Conservation (phyloP, 352 stramenopile species). For the Globisporangium spinosum region DNA sequence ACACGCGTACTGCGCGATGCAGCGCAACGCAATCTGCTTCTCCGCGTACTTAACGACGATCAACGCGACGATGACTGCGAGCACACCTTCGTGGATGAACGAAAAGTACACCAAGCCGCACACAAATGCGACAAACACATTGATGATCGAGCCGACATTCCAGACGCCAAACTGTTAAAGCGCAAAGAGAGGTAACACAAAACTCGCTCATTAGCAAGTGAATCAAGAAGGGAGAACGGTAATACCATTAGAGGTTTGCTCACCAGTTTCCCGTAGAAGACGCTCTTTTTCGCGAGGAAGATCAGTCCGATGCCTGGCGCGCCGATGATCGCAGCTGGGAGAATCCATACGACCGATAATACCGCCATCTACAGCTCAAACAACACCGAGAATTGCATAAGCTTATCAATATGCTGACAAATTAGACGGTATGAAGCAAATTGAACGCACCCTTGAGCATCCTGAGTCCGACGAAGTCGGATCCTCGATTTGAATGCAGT, state of each 20-base stretch:
- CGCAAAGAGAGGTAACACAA: not conserved
- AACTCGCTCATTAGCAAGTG: not conserved
- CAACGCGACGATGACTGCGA: slow-evolving; percentile 46
- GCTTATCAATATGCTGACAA: not conserved
- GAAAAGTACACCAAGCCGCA: slow-evolving; percentile 51
- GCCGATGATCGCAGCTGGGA: slow-evolving; percentile 56
- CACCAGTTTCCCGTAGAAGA: slow-evolving; percentile 75
- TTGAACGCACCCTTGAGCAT: slow-evolving; percentile 60
- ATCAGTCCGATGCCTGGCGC: slow-evolving; percentile 64
- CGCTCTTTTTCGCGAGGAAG: slow-evolving; percentile 65
- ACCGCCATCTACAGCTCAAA: slow-evolving; percentile 39
- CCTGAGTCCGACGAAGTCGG: slow-evolving; percentile 65
- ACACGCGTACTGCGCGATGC: slow-evolving; percentile 73
- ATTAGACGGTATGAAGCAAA: not conserved
- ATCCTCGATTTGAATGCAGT: slow-evolving; percentile 83
- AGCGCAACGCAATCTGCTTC: slow-evolving; percentile 61
- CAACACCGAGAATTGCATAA: slow-evolving; percentile 15
- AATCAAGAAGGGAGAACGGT: not conserved
- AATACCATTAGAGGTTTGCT: too few relatives aligned
- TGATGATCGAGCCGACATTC: slow-evolving; percentile 68
- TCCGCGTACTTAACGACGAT: slow-evolving; percentile 69
- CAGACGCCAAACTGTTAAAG: slow-evolving; percentile 48
- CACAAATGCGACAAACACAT: slow-evolving; percentile 59
- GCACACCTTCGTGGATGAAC: slow-evolving; percentile 72
- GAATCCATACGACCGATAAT: slow-evolving; percentile 52